Evolutionary conservation across 129 eudicot species (phyloP).

Genomic region (Tagetes patula): DNA sequence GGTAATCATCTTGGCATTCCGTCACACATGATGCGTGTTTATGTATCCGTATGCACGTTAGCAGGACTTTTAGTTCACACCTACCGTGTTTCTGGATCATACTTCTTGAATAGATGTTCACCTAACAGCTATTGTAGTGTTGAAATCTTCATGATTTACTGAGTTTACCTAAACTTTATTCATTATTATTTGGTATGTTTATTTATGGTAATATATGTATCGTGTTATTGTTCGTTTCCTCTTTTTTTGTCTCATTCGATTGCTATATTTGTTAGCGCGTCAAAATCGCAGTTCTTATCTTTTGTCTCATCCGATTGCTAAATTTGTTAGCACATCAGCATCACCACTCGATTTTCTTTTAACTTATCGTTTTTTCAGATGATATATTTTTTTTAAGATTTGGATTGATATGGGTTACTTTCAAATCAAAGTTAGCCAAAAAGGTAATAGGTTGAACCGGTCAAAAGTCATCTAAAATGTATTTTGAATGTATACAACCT

Average conservation of each 20-base stretch:
- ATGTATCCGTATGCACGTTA: conserved; percentile 6
- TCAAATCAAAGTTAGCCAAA: not conserved
- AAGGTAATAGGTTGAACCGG: not conserved
- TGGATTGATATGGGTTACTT: not conserved
- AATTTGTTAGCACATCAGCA: conserved; percentile 3
- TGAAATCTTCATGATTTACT: conserved; percentile 10
- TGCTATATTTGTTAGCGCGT: no score
- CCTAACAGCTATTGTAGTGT: conserved; percentile 22
- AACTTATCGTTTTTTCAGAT: not conserved
- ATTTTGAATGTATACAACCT: not conserved
- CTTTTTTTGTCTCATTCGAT: no score
- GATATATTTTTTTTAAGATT: not conserved
- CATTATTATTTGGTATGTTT: not conserved
- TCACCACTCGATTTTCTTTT: not conserved
- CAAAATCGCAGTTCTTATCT: not conserved
- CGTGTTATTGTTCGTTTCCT: not conserved
- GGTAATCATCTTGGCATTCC: conserved; percentile 18
- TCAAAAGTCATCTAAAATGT: not conserved
- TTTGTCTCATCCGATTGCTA: not conserved
- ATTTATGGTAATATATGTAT: conserved; percentile 6
- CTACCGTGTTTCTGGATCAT: conserved; percentile 16
- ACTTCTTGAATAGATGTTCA: conserved; percentile 17
- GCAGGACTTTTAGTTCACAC: conserved; percentile 18
- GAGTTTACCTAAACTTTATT: not conserved
- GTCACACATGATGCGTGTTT: conserved; percentile 1